These are phyloP conservation scores for Kalmanozyma brasiliensis DNA, from an alignment of 1,284 basidiomycete species.

Conservation along the genomic window DNA sequence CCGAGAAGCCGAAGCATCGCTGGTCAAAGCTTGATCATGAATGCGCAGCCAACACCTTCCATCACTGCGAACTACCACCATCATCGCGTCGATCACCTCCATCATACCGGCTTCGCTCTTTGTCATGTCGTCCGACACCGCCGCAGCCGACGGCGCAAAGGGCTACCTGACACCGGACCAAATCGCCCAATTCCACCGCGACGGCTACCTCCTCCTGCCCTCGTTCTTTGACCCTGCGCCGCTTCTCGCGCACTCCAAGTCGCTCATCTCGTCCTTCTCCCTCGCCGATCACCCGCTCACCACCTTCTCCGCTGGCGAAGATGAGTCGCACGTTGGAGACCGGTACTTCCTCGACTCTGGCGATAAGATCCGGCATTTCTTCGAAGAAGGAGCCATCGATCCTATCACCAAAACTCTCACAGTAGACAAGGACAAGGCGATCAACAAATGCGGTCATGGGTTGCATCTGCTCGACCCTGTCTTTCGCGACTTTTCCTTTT, in stretches of 20 bases:
- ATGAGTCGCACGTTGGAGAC: conserved; percentile 74
- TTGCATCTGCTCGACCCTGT: conserved; percentile 84
- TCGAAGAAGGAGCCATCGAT: conserved; percentile 79
- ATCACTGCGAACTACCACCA: neutral
- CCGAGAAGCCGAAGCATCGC: conserved; percentile 19
- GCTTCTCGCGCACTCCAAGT: conserved; percentile 75
- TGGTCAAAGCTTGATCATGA: neutral
- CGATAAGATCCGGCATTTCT: conserved; percentile 81
- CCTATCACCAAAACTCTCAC: conserved; percentile 47
- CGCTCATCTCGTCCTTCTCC: conserved; percentile 80
- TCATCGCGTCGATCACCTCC: neutral
- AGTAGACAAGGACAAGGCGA: conserved; percentile 28
- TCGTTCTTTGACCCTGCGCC: conserved; percentile 77
- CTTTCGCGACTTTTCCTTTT: conserved; percentile 71
- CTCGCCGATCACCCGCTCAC: conserved; percentile 86
- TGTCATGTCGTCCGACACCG: neutral
- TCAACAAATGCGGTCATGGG: conserved; percentile 66
- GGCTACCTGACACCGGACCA: conserved; percentile 40
- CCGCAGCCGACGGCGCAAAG: neutral
- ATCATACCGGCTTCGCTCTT: neutral
- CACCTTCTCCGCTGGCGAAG: conserved; percentile 73
- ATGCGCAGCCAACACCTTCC: neutral
- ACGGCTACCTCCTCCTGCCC: conserved; percentile 80
- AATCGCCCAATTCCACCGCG: conserved; percentile 51
- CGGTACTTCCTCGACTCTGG: conserved; percentile 90